Percentiles rank a stretch among this genome's conserved stretches.
Conservation (phyloP, 495 filamentous ascomycete species). For the Hypoxylon rickii region DNA sequence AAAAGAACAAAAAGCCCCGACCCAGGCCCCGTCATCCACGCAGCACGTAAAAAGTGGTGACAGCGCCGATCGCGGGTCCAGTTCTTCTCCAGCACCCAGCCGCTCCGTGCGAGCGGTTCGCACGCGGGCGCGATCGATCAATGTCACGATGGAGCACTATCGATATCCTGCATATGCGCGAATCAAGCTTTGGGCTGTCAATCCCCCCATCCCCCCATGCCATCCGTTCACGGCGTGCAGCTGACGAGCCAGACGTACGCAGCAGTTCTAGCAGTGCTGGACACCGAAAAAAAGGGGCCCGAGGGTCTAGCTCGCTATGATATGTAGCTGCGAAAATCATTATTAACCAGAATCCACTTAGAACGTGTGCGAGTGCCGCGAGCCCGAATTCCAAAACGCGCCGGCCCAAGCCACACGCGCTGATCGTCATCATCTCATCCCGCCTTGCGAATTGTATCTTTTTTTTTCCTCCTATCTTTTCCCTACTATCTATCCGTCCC, state of each 20-base stretch:
- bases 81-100: slow-evolving; percentile 4
- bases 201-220: background rate
- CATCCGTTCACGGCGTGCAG: background rate
- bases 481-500: too few relatives aligned
- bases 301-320: background rate
- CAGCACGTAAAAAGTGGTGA: background rate
- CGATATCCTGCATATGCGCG: slow-evolving; percentile 16
- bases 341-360: slow-evolving; percentile 30
- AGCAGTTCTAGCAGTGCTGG: background rate
- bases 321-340: too few relatives aligned
- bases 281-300: background rate
- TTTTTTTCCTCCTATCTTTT: too few relatives aligned
- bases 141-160: slow-evolving; percentile 19
- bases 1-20: background rate
- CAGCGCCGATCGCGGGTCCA: slow-evolving; percentile 13
- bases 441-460: slow-evolving; percentile 9
- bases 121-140: slow-evolving; percentile 14
- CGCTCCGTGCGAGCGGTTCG: slow-evolving; percentile 3
- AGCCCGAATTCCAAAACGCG: slow-evolving; percentile 25
- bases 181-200: slow-evolving; percentile 28
- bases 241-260: too few relatives aligned
- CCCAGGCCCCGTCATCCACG: background rate
- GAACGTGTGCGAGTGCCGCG: slow-evolving; percentile 8
- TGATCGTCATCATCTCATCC: slow-evolving; percentile 32
- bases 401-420: slow-evolving; percentile 26